Conservation (phyloP, 1,139 yeast species). For the Lizanozyma gosingica region DNA sequence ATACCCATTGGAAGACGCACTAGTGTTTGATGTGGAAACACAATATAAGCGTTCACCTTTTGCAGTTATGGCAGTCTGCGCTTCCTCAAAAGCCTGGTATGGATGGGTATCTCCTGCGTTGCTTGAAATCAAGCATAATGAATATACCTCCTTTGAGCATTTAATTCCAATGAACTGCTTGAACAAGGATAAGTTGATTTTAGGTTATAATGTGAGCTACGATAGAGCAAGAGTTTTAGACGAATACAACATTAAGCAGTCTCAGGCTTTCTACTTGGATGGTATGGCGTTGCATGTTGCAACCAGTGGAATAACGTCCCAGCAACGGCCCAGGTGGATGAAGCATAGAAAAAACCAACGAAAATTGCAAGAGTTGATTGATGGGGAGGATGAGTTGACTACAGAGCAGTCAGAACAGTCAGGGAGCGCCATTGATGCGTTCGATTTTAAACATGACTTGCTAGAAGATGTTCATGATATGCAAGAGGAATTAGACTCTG, state of each 20-base stretch:
- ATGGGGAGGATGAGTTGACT: slow-evolving; percentile 8
- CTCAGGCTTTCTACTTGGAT: slow-evolving; percentile 76
- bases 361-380: slow-evolving; percentile 3
- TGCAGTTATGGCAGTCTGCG: slow-evolving; percentile 80
- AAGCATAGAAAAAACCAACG: slow-evolving; percentile 33
- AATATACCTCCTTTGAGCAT: slow-evolving; percentile 43
- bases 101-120: slow-evolving; percentile 90
- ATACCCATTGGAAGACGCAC: slow-evolving; percentile 54
- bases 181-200: slow-evolving; percentile 44
- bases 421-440: slow-evolving; percentile 1
- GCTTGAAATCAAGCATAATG: slow-evolving; percentile 31
- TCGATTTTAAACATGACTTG: slow-evolving; percentile 2
- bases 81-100: slow-evolving; percentile 77
- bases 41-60: slow-evolving; percentile 66
- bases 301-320: slow-evolving; percentile 84
- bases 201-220: slow-evolving; percentile 88
- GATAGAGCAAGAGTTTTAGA: slow-evolving; percentile 83
- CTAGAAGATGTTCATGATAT: slow-evolving; percentile 2
- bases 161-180: slow-evolving; percentile 64
- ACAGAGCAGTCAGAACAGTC: slow-evolving; percentile 6
- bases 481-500: slow-evolving; percentile 17
- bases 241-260: slow-evolving; percentile 61
- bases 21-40: slow-evolving; percentile 88
- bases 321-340: slow-evolving; percentile 77
- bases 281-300: slow-evolving; percentile 94